phyloP scores from a whole-genome alignment of 1,139 yeast species.

The Diutina mesorugosa region DNA sequence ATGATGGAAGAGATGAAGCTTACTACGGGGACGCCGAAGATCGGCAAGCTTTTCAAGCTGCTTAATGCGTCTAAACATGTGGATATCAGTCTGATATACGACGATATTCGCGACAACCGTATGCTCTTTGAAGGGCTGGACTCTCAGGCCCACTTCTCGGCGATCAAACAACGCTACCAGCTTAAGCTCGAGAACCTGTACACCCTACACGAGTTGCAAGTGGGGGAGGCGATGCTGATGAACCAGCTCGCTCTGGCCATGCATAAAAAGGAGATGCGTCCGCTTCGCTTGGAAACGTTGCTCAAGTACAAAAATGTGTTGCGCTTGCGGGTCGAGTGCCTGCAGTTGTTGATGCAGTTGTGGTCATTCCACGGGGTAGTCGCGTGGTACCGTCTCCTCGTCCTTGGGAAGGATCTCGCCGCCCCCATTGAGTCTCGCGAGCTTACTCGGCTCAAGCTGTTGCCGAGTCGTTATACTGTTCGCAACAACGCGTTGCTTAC shows the following conservation, averaged over 20 bases:
- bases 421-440: conserved; percentile 19
- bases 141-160: conserved; percentile 7
- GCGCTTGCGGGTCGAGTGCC: conserved; percentile 26
- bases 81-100: conserved; percentile 6
- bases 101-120: conserved; percentile 15
- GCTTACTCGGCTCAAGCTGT: conserved; percentile 17
- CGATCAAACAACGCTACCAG: conserved; percentile 11
- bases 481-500: not conserved
- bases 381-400: conserved; percentile 25
- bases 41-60: conserved; percentile 10
- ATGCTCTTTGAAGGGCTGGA: conserved; percentile 26
- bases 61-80: not conserved
- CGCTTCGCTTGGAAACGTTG: conserved; percentile 10
- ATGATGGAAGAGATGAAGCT: conserved; percentile 4
- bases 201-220: conserved; percentile 19
- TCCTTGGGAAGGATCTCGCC: conserved; percentile 24
- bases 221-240: conserved; percentile 28
- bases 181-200: conserved; percentile 15
- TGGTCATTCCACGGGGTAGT: conserved; percentile 31
- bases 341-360: conserved; percentile 27
- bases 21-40: conserved; percentile 2
- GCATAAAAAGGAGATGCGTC: conserved; percentile 13
- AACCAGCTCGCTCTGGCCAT: conserved; percentile 11
- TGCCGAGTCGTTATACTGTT: conserved; percentile 15
- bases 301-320: conserved; percentile 22